Evolutionary conservation across 2,329 filamentous ascomycete genomes (phyloP), one percentile per base, ranked within the genome.

Genomic region (Neofusicoccum ribis): DNA sequence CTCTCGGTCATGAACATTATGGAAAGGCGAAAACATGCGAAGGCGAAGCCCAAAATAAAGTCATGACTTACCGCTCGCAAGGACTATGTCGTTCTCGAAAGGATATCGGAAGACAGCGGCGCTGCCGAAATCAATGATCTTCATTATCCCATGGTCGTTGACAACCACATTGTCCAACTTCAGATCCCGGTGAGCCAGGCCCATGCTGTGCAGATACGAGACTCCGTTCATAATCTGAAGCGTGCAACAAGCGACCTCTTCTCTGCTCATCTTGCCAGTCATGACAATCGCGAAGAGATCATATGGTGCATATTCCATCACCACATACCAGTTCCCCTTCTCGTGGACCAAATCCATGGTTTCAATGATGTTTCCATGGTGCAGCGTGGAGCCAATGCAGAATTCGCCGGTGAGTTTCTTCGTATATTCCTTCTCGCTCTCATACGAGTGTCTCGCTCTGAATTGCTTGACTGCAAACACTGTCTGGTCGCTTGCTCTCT

Each of bases 401-500:
- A 99, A 99, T 74, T 99, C 95, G 2, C 95, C 94, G 0, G 95
- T 99, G 52, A 99, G 88, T 77, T 99, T 99, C 80, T 99, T 99
- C 70, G 93, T 92, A 74, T 99, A 99, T 70, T 98, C 95, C 72
- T 91, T 92, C 75, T 97, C 91, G 1, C 90, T 92, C 79, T 99
- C 95, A 79, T 97, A 97, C 0, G 91, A 89, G 78, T 99, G 94
- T 39, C 92, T 88, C 63, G 94, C 89, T 62, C 95, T 85, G 79
- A 99, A 99, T 75, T 99, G 94, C 79, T 99, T 99, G 62, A 98
- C 95, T 1, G 95, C 95, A 78, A 99, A 99, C 0, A 96, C 95
- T 6, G 92, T 92, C 31, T 91, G 91, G 74, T 99, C 95, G 68
- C 92, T 93, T 73, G 89, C 94, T 67, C 95, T 88, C 81, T 95